Evolutionary conservation across 495 filamentous ascomycete genomes (phyloP), one percentile per base, ranked within the genome.

Genomic region (Penicillium canariense): DNA sequence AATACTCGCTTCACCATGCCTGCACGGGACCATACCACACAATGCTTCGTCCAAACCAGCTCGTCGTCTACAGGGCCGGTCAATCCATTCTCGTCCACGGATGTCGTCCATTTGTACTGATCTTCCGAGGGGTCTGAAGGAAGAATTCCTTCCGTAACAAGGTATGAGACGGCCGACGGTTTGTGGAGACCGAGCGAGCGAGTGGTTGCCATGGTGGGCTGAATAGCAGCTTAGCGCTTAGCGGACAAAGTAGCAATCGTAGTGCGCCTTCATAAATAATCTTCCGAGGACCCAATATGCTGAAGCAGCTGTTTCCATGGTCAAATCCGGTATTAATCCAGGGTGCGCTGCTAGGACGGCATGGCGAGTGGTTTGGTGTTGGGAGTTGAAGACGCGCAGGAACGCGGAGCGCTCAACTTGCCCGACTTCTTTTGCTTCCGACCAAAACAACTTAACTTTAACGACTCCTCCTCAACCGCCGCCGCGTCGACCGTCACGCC

Each of bases 11-110:
- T 89, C 62, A 96, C 86, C 32, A 95, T 75, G 43, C 87, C 87
- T 38, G 89, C 91, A 48, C 89, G 83, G 28, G 90, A 96, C 92
- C 92, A 99, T 54, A 96, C 84, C 30, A 96, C 94, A 60, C 88
- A 88, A 55, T 79, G 79, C 28, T 87, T 80, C 4, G 92, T 96
- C 51, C 86, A 85, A 22, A 96, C 73, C n/a, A 97, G 70, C 68
- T 97, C 94, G 50, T 99, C 94, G 55, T 89, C 84, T 39, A 77
- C 66, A 0, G 64, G 77, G 17, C 73, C 68, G 66, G 73, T 71
- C 30, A 60, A 63, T 3, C 63, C 73, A 32, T 50, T 66, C 26
- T 79, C 65, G 36, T 79, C 74, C 39, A 77, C 75, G 44, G 63
- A 67, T 48, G 73, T 77, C 8, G 61, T 84, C 91, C 93, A 99